A percentile compares a stretch with the other conserved stretches of the same genome.
These are phyloP conservation scores for Globisporangium rhizosaccharum DNA, from an alignment of 352 stramenopile genomes.

Conservation along the genomic window DNA sequence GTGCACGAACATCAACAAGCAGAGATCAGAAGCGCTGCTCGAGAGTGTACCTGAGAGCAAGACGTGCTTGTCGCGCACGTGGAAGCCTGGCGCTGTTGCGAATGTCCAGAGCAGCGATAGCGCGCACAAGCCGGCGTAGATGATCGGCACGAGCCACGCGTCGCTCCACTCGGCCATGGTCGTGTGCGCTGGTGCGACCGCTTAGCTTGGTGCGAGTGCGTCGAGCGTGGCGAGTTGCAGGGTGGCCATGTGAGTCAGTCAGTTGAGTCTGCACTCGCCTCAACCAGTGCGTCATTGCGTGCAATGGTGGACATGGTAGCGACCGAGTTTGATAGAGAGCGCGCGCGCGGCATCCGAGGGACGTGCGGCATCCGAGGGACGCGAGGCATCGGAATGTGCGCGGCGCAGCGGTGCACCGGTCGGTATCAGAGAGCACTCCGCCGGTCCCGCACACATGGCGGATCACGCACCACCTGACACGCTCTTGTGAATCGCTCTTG, in stretches of 20 bases:
- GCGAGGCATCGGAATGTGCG: too few relatives aligned
- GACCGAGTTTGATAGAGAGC: too few relatives aligned
- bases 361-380: too few relatives aligned
- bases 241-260: background rate
- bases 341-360: too few relatives aligned
- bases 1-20: too few relatives aligned
- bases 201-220: background rate
- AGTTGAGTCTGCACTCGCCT: background rate
- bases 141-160: constrained; percentile 9
- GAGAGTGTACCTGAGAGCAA: constrained; percentile 38
- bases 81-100: constrained; percentile 38
- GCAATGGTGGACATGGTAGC: background rate
- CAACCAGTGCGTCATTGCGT: background rate
- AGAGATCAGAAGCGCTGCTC: too few relatives aligned
- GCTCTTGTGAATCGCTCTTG: too few relatives aligned
- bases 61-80: constrained; percentile 47
- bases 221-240: background rate
- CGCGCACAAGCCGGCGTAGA: constrained; percentile 17
- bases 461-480: too few relatives aligned
- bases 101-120: constrained; percentile 45
- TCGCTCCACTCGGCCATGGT: background rate
- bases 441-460: too few relatives aligned
- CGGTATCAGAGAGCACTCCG: too few relatives aligned
- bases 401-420: too few relatives aligned
- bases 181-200: background rate